These are phyloP conservation scores for Luffa aegyptiaca DNA, from an alignment of 306 rosid genomes.

Conservation along the genomic window DNA sequence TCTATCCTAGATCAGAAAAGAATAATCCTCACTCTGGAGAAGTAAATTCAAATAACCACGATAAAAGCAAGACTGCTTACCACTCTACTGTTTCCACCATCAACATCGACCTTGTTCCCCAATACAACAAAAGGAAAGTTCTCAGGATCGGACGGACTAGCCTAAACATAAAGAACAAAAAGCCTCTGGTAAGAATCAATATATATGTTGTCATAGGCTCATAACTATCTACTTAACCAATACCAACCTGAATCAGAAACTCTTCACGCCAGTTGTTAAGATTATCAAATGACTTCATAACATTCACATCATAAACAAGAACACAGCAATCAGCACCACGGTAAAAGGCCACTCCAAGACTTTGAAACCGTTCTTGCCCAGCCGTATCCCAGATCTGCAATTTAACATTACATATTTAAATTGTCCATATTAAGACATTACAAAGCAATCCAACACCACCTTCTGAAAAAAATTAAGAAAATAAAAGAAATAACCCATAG, in stretches of 20 bases:
- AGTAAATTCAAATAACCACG: constrained; percentile 2
- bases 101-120: constrained; percentile 99
- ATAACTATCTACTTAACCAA: not conserved
- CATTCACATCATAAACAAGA: constrained; percentile 95
- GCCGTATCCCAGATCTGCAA: constrained; percentile 95
- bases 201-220: not conserved
- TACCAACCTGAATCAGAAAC: constrained; percentile 83
- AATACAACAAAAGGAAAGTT: constrained; percentile 95
- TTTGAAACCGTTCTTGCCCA: constrained; percentile 97
- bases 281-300: constrained; percentile 89
- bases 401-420: constrained; percentile 1
- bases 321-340: constrained; percentile 99
- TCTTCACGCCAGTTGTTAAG: constrained; percentile 99
- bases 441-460: not conserved
- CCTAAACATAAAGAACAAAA: constrained; percentile 46
- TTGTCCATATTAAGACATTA: not conserved
- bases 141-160: constrained; percentile 97
- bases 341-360: constrained; percentile 99
- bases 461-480: not conserved
- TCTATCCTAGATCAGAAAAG: not conserved
- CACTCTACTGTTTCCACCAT: constrained; percentile 94
- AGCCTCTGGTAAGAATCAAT: constrained; percentile 5
- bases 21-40: not conserved
- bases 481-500: not conserved
- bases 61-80: constrained; percentile 33